phyloP scores from a whole-genome alignment of 1,284 basidiomycete genomes.

The Ustilago nuda region DNA sequence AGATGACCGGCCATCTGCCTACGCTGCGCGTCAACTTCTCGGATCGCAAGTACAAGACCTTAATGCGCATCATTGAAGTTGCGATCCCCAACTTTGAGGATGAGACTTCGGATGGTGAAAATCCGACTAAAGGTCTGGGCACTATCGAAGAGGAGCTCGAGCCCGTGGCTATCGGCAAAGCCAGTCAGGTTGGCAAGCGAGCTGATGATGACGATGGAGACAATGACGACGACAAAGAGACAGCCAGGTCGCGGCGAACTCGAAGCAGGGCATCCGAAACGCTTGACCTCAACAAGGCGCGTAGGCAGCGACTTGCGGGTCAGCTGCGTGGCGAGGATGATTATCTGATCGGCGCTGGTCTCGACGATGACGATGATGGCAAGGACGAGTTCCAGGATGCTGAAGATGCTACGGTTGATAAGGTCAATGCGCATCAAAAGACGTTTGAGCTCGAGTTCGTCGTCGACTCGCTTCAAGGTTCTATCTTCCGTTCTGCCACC shows the following conservation, averaged over 20 bases:
- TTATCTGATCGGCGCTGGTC: constrained; percentile 55
- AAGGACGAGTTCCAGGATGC: constrained; percentile 62
- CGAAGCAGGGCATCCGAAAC: constrained; percentile 37
- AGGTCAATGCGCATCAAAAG: constrained; percentile 77
- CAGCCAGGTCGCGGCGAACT: constrained; percentile 18
- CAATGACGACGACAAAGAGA: constrained; percentile 20
- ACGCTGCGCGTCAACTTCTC: constrained; percentile 92
- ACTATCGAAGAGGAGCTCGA: constrained; percentile 48
- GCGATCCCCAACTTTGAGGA: constrained; percentile 86
- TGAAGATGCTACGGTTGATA: constrained; percentile 61
- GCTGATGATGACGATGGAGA: constrained; percentile 15
- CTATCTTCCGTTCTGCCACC: constrained; percentile 78
- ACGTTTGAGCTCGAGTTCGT: constrained; percentile 89
- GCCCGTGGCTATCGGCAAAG: constrained; percentile 26
- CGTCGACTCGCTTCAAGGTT: constrained; percentile 87
- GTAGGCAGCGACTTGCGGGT: constrained; percentile 55
- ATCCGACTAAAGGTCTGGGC: constrained; percentile 34
- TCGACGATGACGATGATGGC: constrained; percentile 51
- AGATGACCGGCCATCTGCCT: constrained; percentile 90
- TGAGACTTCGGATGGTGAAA: constrained; percentile 57
- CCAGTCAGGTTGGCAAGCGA: constrained; percentile 6
- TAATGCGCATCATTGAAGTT: constrained; percentile 93
- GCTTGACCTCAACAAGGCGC: constrained; percentile 58
- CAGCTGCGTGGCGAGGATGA: constrained; percentile 62
- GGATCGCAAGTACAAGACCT: constrained; percentile 91